These are phyloP conservation scores for Zarea fungicola DNA, from an alignment of 2,329 filamentous ascomycete species.

Conservation along the genomic window DNA sequence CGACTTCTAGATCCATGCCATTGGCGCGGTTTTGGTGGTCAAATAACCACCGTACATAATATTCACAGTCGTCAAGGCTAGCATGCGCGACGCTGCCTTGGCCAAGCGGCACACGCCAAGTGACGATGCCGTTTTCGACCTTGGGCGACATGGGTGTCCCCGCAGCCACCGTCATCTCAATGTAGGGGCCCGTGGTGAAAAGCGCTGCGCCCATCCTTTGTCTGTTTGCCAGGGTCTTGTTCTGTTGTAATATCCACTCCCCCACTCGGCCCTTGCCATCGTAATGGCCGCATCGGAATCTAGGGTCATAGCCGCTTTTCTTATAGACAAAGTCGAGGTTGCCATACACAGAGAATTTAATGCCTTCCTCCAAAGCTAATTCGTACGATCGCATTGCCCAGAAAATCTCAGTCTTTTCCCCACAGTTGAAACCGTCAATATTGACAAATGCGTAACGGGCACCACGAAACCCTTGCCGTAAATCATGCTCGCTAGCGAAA, in stretches of 20 bases:
- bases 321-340: slow-evolving; percentile 46
- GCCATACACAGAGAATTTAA: slow-evolving; percentile 41
- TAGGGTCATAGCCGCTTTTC: slow-evolving; percentile 40
- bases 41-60: slow-evolving; percentile 44
- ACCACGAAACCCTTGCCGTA: slow-evolving; percentile 39
- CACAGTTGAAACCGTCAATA: slow-evolving; percentile 48
- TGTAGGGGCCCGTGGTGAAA: slow-evolving; percentile 41
- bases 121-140: slow-evolving; percentile 35
- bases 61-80: slow-evolving; percentile 40
- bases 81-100: slow-evolving; percentile 37
- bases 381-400: slow-evolving; percentile 40
- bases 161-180: slow-evolving; percentile 36
- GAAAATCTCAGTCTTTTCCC: slow-evolving; percentile 47
- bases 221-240: slow-evolving; percentile 17
- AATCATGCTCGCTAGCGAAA: slow-evolving; percentile 39
- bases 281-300: slow-evolving; percentile 43
- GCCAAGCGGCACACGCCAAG: slow-evolving; percentile 37
- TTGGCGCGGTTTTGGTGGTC: slow-evolving; percentile 38
- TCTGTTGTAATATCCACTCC: slow-evolving; percentile 40
- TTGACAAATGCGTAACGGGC: slow-evolving; percentile 49
- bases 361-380: slow-evolving; percentile 36
- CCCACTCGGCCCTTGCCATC: slow-evolving; percentile 41
- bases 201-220: slow-evolving; percentile 30
- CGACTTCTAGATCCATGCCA: slow-evolving; percentile 40
- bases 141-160: slow-evolving; percentile 34